Conservation (phyloP, 1,284 basidiomycete genomes). For the Peniophora sp. region DNA sequence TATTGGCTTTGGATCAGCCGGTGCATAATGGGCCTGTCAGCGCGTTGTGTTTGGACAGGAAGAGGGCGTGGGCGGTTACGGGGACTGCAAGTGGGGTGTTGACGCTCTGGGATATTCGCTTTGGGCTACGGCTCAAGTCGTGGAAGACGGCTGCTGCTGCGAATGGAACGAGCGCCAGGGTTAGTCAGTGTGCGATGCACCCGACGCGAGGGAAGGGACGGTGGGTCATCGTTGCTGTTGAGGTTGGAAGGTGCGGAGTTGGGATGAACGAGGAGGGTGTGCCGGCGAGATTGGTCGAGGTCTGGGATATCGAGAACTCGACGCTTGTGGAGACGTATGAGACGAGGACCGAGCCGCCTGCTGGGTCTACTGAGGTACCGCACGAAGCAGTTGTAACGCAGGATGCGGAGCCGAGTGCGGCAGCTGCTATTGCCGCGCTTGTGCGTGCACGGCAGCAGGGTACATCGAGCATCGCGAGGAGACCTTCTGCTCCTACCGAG, state of each 20-base stretch:
- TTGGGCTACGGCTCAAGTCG: slow-evolving; percentile 81
- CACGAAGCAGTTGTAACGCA: slow-evolving; percentile 34
- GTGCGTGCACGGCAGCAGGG: slow-evolving; percentile 38
- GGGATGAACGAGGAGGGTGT: slow-evolving; percentile 5
- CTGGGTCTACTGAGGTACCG: slow-evolving; percentile 43
- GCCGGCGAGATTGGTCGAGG: slow-evolving; percentile 53
- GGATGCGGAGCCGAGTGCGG: slow-evolving; percentile 54
- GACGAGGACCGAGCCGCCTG: slow-evolving; percentile 33
- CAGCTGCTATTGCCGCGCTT: slow-evolving; percentile 56
- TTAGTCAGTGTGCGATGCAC: slow-evolving; percentile 73
- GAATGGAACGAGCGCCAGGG: slow-evolving; percentile 41
- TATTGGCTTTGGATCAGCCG: slow-evolving; percentile 77
- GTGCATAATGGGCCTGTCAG: slow-evolving; percentile 84
- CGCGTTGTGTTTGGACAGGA: slow-evolving; percentile 75
- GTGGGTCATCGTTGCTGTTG: slow-evolving; percentile 83
- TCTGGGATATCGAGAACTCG: slow-evolving; percentile 75
- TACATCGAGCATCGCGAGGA: slow-evolving; percentile 10
- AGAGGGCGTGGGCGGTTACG: slow-evolving; percentile 80
- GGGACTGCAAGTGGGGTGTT: slow-evolving; percentile 82
- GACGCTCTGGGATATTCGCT: slow-evolving; percentile 90
- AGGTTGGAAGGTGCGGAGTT: slow-evolving; percentile 27
- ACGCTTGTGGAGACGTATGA: slow-evolving; percentile 61
- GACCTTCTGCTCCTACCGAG: slow-evolving; percentile 10
- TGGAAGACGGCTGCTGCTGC: slow-evolving; percentile 74
- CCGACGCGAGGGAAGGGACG: slow-evolving; percentile 82